Base-by-base conservation (phyloP, 148 eudicot genomes). In the Dysphania ambrosioides region DNA sequence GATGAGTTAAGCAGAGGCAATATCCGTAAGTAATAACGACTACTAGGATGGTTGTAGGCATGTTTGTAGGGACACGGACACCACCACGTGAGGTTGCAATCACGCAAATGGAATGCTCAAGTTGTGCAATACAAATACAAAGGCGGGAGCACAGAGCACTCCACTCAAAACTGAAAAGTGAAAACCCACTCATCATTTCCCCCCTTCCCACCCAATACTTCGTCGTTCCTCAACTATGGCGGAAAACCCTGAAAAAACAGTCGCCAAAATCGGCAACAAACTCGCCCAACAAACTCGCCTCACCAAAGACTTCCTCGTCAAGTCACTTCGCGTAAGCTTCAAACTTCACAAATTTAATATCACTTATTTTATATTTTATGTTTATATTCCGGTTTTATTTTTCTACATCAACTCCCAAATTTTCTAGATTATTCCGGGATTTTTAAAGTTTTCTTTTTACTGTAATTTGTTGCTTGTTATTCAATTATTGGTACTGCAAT, bases 251-350 rank as follows among this genome's bases (percentile, higher is more conserved):
- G 79, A 77, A 76, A 56, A 75, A 70, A 40, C 85, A 31, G 72
- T 91, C 18, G 29, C 82, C 36, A 87, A 81, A 47, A 80, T 94
- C 60, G 97, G 88, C 26, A 85, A 88, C 41, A 86, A 87, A 59
- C 90, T 94, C 71, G 83, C 82, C 30, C 80, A 30, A 13, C 83
- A 88, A 71, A 40, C 82, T 75, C 87, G 93, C 41, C 96, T 85
- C 24, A 79, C 87, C 81, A 90, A 88, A 78, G 91, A 85, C 68
- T 72, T 78, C 16, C 76, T 94, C 80, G 78, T 91, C 24, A 90
- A 87, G 68, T 73, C 86, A n/a, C 92, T 94, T 66, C 82, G 82
- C 61, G 98, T 91, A 82, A 73, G 72, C 34, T 15, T 10, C 1
- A 47, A 2, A 47, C 2, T 16, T 47, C 21, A 47, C 53, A 47